Evolutionary conservation across 331 rosid genomes (phyloP), one percentile per base, ranked within the genome.

Genomic region (Acacia concinna): DNA sequence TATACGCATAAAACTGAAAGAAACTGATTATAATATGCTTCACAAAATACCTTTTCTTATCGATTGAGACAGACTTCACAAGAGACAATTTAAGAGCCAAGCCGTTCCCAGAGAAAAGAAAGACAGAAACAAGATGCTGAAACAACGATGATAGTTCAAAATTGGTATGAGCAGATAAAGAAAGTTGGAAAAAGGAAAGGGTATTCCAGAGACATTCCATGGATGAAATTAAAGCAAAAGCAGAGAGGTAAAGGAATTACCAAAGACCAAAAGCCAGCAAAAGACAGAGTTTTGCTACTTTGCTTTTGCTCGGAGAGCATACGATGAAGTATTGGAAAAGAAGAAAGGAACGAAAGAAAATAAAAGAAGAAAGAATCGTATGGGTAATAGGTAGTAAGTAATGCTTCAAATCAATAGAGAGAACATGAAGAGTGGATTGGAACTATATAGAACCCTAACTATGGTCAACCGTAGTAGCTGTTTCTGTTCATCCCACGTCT

Each of bases 31-130:
- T 14, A 8, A 54, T 38, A 69, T 23, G 27, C 43, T 18, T 67
- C 69, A 73, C n/a, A 30, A 8, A 47, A 43, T 63, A 88, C 85
- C 88, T 80, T 74, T 34, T 64, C 27, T 28, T 43, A 56, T 68
- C 34, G 31, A 68, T 40, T 40, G 71, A 77, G 28, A 63, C 85
- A 14, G 82, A 76, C 75, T 54, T 77, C 78, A 74, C 72, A 81
- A 80, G 43, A 74, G 79, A 83, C 83, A 71, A 77, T 31, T 35
- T 65, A 67, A 38, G 77, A 68, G 43, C 47, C 68, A 77, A 59
- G 25, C 84, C 75, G 79, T 84, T 67, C 56, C 49, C 44, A 63
- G 35, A 80, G 69, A 63, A 74, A 32, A 66, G 71, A 65, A 17
- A 10, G 37, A 59, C 35, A 41, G 37, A 31, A 70, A 27, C 20